Evolutionary conservation across 108 stramenopile species (phyloP), one percentile per base, ranked within the genome.

Genomic region (Tribonema minus): DNA sequence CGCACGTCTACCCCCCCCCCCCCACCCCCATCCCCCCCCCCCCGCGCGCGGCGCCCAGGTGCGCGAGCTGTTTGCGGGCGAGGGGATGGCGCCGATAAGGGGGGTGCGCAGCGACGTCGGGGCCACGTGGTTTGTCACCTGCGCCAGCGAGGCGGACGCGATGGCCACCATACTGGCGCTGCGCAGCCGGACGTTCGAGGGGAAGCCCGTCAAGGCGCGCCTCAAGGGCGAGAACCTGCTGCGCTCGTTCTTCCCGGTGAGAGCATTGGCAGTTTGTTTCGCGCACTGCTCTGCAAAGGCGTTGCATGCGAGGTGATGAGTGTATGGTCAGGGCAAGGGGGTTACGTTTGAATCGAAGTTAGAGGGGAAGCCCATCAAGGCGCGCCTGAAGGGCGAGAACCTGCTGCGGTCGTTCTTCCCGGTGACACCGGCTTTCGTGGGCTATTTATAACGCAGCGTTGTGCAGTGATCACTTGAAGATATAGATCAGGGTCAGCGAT

Each of bases 81-180:
- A 64, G 26, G 85, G 84, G 4, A 12, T 67, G 25, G 68, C 75
- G 7, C 83, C 64, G 29, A 84, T 84, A 64, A 76, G 67, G 36
- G 35, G 72, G 15, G 37, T 87, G n/a, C 83, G 87, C 37, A 86
- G 86, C 58, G 87, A 87, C 64, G 85, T 87, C 1, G 87, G 85
- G 25, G 77, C 86, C 63, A 86, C 86, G 20, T 87, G 87, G 87
- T 87, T 87, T 60, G 84, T 87, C 28, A 86, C 79, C 32, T 80
- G 86, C 78, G 87, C 76, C 31, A 71, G 82, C 3, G 87, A 87
- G 58, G 86, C 84, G 34, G 86, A 86, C 7, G 87, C 87, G 9
- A 76, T 85, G 61, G 46, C 30, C 71, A 84, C 86, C 40, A 54
- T 86, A 68, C 67, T 86, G 9, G 85, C 77, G 38, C 85, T 87